Evolutionary conservation across 140 eudicot genomes (phyloP).

Genomic region (Cichorium intybus): DNA sequence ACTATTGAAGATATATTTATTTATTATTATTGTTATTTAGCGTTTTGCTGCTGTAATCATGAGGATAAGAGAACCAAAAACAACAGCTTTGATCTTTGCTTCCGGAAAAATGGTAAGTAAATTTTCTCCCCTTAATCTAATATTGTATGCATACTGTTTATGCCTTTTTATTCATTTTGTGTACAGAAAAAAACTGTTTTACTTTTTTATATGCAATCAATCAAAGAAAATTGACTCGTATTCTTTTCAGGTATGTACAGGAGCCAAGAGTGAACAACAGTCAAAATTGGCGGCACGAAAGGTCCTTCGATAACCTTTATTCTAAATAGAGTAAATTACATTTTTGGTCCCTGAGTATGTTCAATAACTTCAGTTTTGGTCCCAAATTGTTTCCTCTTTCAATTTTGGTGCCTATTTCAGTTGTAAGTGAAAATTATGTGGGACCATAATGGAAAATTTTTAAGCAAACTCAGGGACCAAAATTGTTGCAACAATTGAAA

Average conservation of each 20-base stretch:
- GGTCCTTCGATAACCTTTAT: constrained; percentile 29
- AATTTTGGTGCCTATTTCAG: too few relatives aligned
- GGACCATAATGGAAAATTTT: too few relatives aligned
- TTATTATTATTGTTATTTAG: constrained; percentile 13
- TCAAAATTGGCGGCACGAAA: constrained; percentile 79
- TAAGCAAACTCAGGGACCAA: too few relatives aligned
- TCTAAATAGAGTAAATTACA: neutral
- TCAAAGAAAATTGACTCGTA: neutral
- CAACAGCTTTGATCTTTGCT: constrained; percentile 44
- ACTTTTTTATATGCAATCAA: neutral
- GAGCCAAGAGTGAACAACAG: constrained; percentile 82
- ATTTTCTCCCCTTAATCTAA: neutral
- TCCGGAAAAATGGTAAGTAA: constrained; percentile 43
- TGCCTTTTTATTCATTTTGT: neutral
- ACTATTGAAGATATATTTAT: neutral
- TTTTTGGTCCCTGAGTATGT: neutral
- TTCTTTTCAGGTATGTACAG: constrained; percentile 59
- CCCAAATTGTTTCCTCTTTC: too few relatives aligned
- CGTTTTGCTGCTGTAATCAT: constrained; percentile 53
- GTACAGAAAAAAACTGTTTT: neutral
- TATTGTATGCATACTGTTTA: neutral
- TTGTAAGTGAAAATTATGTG: too few relatives aligned
- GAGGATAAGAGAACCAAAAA: constrained; percentile 50
- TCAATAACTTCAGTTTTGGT: neutral
- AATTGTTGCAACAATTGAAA: too few relatives aligned